Base-by-base conservation (phyloP, 371 early-diverging fungal species). In the Syncephalastrum monosporum region DNA sequence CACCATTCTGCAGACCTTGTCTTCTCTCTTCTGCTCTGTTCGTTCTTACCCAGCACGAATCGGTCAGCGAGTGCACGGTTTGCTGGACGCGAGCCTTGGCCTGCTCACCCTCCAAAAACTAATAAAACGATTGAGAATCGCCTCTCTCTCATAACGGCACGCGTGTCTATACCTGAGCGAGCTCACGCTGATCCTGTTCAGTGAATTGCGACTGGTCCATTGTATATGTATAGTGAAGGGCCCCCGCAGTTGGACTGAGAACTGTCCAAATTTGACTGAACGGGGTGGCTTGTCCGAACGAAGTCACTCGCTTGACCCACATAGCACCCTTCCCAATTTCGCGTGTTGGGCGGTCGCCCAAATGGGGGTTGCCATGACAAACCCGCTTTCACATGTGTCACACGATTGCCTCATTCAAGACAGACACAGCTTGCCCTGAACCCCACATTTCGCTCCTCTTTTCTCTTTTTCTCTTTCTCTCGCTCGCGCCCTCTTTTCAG, bases 41-140 rank as follows among this genome's bases (percentile, higher is more conserved):
- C 15, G 52, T n/a, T 33, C 52, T 60, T 64, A 71, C 71, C 84
- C 90, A 91, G 74, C 91, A 91, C 44, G 81, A 74, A 60, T 84
- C 87, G 54, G 88, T 88, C 62, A 91, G 81, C 23, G 81, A 77
- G 70, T 89, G 89, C 42, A 89, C 79, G 27, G 82, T 80, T 67
- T 76, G 79, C 68, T 89, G 90, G 56, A 90, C 73, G 60, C 85
- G 82, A 29, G 85, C 86, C 74, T 86, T 90, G 69, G 87, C 85
- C 55, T 89, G 74, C 65, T 91, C 90, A 49, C 71, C 74, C 71
- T 85, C 87, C 54, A 89, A 75, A 72, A 89, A 89, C 68, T 59
- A 21, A 42, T 47, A 53, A 21, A 1, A 5, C 2, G 48, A 49
- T 1, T 38, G 14, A 47, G 15, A 24, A 56, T 17, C 7, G 5